These are phyloP conservation scores for Triangularia setosa DNA, from an alignment of 2,329 filamentous ascomycete genomes.

Conservation along the genomic window DNA sequence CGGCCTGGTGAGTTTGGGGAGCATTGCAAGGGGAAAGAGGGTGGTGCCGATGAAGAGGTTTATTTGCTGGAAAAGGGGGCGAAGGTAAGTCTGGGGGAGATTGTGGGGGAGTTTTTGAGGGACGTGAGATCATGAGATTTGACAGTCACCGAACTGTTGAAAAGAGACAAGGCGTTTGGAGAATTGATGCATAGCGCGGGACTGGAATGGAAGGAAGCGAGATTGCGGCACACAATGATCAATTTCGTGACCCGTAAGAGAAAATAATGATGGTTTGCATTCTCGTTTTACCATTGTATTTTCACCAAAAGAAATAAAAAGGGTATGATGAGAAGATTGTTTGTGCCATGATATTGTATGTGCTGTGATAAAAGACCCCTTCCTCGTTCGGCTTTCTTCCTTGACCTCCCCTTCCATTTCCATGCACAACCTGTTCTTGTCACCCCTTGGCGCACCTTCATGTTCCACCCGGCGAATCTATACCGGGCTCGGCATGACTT, in stretches of 20 bases:
- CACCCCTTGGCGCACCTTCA: neutral
- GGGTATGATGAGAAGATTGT: neutral
- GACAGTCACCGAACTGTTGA: too few species aligned
- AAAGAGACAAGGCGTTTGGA: neutral
- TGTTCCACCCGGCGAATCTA: neutral
- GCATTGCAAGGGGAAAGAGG: neutral
- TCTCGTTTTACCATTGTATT: neutral
- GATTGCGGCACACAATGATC: neutral
- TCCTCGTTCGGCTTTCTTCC: neutral
- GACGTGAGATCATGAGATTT: neutral
- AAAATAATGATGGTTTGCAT: neutral
- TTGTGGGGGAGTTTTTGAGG: conserved; percentile 10
- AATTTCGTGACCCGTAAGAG: neutral
- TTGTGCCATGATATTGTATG: conserved; percentile 8
- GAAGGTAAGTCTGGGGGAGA: neutral
- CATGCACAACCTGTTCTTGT: neutral
- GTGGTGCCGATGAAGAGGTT: neutral
- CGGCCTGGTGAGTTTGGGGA: neutral
- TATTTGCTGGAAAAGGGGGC: conserved; percentile 12
- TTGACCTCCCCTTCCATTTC: neutral
- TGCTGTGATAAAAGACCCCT: conserved; percentile 5
- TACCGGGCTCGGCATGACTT: neutral
- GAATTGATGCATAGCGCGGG: neutral
- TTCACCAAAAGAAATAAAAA: too few species aligned
- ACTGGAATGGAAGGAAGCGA: neutral